Evolutionary conservation across 2,329 filamentous ascomycete species (phyloP), one percentile per base, ranked within the genome.

Genomic region (Neofusicoccum ribis): DNA sequence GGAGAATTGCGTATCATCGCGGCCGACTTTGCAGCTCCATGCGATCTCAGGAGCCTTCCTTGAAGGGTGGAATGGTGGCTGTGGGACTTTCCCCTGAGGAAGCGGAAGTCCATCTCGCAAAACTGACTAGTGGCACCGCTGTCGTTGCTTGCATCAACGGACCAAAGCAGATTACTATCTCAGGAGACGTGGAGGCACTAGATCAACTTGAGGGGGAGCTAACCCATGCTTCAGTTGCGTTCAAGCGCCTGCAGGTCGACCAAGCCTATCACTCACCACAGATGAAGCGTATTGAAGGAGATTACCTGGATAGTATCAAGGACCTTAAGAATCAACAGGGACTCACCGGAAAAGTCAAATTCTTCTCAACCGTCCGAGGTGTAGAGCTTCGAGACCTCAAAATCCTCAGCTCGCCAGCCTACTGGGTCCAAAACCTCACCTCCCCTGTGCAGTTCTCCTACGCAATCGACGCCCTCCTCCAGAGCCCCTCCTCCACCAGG

Each of bases 401-500:
- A 1, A 7, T 7, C 27, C 27, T 31, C 27, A 31, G 27, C 27
- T 31, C 5, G 6, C 6, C 50, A n/a, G 14, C 59, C 3, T 80
- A 81, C 67, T 81, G 78, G 77, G 68, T 70, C 1, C 67, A 73
- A 14, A 81, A 81, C 64, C 70, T 81, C 69, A 61, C 71, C 0
- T 69, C 70, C 1, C 65, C 77, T 8, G 79, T 81, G 1, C 68
- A 74, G 1, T 81, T 80, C 67, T 70, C 68, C 15, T 64, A 72
- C n/a, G 76, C 75, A 8, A 20, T 79, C 2, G 47, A 65, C 8
- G 66, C 68, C 12, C 62, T 65, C 34, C 60, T 69, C 1, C 59
- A 14, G 6, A 31, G 27, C 27, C 27, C 27, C 27, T 2, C 27
- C 27, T 31, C 27, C 5, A 31, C 6, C 27, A 31, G 6, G 27